Evolutionary conservation across 495 filamentous ascomycete genomes (phyloP).

Genomic region (Aeminium ludgeri): DNA sequence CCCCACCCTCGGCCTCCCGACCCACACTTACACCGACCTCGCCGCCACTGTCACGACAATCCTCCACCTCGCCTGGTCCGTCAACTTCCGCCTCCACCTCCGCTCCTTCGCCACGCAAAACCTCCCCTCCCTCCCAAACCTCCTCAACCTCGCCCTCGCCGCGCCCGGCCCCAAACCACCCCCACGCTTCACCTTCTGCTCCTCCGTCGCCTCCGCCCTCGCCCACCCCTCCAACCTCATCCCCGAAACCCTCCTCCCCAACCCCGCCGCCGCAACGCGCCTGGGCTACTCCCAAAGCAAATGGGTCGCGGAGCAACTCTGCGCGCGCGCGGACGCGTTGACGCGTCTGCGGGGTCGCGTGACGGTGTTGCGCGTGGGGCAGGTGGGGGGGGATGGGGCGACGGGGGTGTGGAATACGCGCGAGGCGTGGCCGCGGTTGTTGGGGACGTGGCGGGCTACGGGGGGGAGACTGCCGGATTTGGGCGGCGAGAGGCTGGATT

Average conservation of each 20-base stretch:
- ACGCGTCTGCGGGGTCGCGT: slow-evolving; percentile 22
- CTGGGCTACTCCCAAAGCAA: slow-evolving; percentile 48
- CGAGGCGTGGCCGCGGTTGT: slow-evolving; percentile 47
- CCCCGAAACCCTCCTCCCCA: slow-evolving; percentile 31
- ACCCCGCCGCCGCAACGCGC: slow-evolving; percentile 33
- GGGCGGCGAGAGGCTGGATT: slow-evolving; percentile 30
- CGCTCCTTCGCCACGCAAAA: slow-evolving; percentile 40
- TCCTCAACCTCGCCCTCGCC: slow-evolving; percentile 37
- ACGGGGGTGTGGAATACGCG: slow-evolving; percentile 44
- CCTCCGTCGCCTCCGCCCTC: slow-evolving; percentile 34
- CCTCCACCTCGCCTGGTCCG: slow-evolving; percentile 55
- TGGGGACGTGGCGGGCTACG: slow-evolving; percentile 31
- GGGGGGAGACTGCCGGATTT: slow-evolving; percentile 38
- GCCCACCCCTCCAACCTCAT: slow-evolving; percentile 18
- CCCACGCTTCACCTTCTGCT: slow-evolving; percentile 40
- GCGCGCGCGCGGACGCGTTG: slow-evolving; percentile 16
- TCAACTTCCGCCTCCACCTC: slow-evolving; percentile 50
- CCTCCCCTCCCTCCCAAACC: slow-evolving; percentile 35
- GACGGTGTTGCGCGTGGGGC: slow-evolving; percentile 37
- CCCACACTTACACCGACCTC: slow-evolving; percentile 25
- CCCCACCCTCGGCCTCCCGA: slow-evolving; percentile 29
- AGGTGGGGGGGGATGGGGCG: slow-evolving; percentile 37
- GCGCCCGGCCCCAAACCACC: slow-evolving; percentile 17
- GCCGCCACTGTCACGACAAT: slow-evolving; percentile 30
- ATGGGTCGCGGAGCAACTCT: slow-evolving; percentile 44